phyloP scores from a whole-genome alignment of 2,329 filamentous ascomycete genomes.

The Dothideomycetes sp. region DNA sequence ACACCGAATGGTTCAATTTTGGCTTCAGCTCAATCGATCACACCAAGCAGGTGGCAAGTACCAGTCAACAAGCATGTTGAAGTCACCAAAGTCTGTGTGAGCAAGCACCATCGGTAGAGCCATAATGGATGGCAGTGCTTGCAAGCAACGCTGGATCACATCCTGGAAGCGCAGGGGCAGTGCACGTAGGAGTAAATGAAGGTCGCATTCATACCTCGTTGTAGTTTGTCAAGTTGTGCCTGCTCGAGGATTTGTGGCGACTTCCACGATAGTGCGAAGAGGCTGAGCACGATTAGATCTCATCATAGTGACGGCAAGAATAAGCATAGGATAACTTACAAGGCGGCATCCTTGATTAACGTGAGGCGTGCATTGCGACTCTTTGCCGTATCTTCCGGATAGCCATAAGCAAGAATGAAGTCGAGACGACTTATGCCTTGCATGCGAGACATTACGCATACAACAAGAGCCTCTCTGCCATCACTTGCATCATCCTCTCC shows the following conservation, averaged over 20 bases:
- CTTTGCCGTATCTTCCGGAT: background rate
- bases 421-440: slow-evolving; percentile 6
- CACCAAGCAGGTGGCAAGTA: slow-evolving; percentile 11
- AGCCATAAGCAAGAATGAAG: slow-evolving; percentile 8
- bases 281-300: background rate
- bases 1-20: slow-evolving; percentile 8
- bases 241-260: slow-evolving; percentile 1
- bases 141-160: background rate
- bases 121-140: slow-evolving; percentile 3
- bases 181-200: background rate
- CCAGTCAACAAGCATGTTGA: slow-evolving; percentile 6
- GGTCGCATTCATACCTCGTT: slow-evolving; percentile 1
- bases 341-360: background rate
- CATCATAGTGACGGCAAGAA: background rate
- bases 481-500: background rate
- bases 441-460: background rate
- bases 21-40: slow-evolving; percentile 9
- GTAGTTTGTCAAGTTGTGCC: slow-evolving; percentile 1
- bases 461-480: background rate
- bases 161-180: slow-evolving; percentile 2
- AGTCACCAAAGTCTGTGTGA: slow-evolving; percentile 11
- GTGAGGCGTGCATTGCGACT: background rate
- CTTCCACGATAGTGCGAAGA: slow-evolving; percentile 3
- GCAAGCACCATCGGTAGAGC: slow-evolving; percentile 5
- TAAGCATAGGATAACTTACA: background rate